Evolutionary conservation across 345 rosid species (phyloP).

Genomic region (Crucihimalaya himalaica): DNA sequence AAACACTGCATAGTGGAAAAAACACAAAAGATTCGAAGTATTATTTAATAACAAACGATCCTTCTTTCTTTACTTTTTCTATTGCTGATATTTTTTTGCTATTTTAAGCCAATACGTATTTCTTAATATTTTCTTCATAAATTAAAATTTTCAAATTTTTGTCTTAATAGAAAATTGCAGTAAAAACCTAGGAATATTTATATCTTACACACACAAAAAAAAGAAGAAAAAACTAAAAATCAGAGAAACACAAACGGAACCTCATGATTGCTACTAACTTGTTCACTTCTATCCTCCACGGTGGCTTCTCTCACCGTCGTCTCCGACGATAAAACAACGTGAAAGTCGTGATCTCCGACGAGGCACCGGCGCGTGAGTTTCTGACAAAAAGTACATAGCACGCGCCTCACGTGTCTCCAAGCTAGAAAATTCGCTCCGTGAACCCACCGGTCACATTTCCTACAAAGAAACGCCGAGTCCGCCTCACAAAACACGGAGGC

Average conservation of each 20-base stretch:
- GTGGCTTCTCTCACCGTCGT: neutral
- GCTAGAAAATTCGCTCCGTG: conserved; percentile 87
- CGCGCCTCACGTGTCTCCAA: conserved; percentile 68
- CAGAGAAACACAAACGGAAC: conserved; percentile 64
- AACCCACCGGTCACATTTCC: conserved; percentile 68
- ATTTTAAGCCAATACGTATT: neutral
- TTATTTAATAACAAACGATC: neutral
- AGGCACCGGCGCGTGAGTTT: conserved; percentile 60
- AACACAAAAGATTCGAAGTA: neutral
- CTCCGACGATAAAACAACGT: conserved; percentile 34
- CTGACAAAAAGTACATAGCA: conserved; percentile 67
- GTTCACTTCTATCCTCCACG: conserved; percentile 24
- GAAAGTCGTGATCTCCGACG: conserved; percentile 48
- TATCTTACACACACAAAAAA: conserved; percentile 8
- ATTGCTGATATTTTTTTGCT: neutral
- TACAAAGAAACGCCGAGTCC: conserved; percentile 72
- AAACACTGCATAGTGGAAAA: neutral
- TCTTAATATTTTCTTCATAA: conserved; percentile 15
- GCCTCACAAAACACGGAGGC: conserved; percentile 80
- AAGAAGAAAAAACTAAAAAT: conserved; percentile 24
- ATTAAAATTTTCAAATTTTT: neutral
- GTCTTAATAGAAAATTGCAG: conserved; percentile 19
- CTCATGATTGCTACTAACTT: conserved; percentile 36
- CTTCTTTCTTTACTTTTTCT: conserved; percentile 7
- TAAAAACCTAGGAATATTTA: conserved; percentile 22